Base-by-base conservation (phyloP, 2,329 filamentous ascomycete species). In the Colletotrichum agaves region DNA sequence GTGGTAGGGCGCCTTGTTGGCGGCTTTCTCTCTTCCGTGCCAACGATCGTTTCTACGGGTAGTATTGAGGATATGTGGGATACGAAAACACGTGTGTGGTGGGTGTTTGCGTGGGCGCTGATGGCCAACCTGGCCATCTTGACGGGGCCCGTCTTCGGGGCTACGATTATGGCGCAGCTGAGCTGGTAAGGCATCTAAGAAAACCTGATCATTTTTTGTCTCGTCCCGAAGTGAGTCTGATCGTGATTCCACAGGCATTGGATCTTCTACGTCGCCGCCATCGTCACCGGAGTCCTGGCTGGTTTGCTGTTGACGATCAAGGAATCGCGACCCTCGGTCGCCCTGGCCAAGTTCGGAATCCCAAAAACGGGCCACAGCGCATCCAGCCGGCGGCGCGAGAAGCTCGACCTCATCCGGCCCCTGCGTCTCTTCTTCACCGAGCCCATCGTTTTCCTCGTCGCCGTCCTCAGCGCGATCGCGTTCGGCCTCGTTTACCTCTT, bases 31-130 rank as follows among this genome's bases (percentile, higher is more conserved):
- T 66, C 63, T 15, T 41, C 63, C 13, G 43, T 63, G 5, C 63
- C 63, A 0, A 62, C 58, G 2, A 41, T 43, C 5, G 41, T 66
- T 6, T 49, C 63, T 15, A 47, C 50, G 2, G 63, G 63, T 0
- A 66, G 63, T 11, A 66, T 66, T 5, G 63, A 66, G 27, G 63
- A 66, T 17, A 15, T 66, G 23, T 66, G 63, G 63, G 63, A 66
- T 19, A 50, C 63, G 2, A 31, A 63, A 6, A 49, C 50, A 0
- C 11, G 63, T 11, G 50, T 66, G 15, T 66, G 63, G 63, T 62
- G 63, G 58, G 12, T 66, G 0, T 66, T 62, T 23, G 44, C 19
- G 12, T 66, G 63, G 63, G 41, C 63, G 0, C 4, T 57, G 23
- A 13, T 50, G 8, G 63, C 58, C 41, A 66, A 66, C 15, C n/a